phyloP scores from a whole-genome alignment of 2,329 filamentous ascomycete genomes.

The Verticillium zaregamsianum region DNA sequence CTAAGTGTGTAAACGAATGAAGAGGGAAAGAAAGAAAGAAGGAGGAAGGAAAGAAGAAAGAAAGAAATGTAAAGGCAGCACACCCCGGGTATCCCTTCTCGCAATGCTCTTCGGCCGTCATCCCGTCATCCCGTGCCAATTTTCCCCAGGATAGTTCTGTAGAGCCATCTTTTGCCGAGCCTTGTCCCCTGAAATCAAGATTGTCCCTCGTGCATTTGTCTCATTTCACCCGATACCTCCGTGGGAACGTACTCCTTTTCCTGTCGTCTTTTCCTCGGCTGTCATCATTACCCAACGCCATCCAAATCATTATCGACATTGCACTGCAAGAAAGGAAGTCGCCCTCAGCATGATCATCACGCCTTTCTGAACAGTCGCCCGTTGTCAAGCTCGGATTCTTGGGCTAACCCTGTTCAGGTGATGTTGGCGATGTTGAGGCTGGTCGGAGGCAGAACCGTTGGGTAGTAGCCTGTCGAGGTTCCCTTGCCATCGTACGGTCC shows the following conservation, averaged over 20 bases:
- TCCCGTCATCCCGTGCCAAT: background rate
- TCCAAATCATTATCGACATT: background rate
- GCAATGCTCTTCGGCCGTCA: background rate
- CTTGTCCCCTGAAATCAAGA: background rate
- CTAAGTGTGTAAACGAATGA: background rate
- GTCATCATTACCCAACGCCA: background rate
- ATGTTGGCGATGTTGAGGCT: slow-evolving; percentile 34
- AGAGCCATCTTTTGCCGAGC: background rate
- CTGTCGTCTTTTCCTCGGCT: background rate
- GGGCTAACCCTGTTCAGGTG: background rate
- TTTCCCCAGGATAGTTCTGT: background rate
- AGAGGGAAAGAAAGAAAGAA: no score
- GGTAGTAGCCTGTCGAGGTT: slow-evolving; percentile 49
- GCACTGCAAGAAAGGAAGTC: background rate
- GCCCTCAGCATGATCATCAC: background rate
- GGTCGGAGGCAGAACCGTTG: slow-evolving; percentile 42
- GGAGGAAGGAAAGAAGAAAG: no score
- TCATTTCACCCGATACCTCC: background rate
- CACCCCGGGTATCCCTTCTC: slow-evolving; percentile 2
- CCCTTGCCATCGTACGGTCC: slow-evolving; percentile 51
- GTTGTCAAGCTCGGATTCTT: background rate
- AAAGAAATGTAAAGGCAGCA: background rate
- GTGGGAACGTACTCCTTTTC: background rate
- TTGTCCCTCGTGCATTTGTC: background rate
- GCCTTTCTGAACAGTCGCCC: background rate